Evolutionary conservation across 2,329 filamentous ascomycete species (phyloP).

Genomic region (Neofusicoccum umdonicola): DNA sequence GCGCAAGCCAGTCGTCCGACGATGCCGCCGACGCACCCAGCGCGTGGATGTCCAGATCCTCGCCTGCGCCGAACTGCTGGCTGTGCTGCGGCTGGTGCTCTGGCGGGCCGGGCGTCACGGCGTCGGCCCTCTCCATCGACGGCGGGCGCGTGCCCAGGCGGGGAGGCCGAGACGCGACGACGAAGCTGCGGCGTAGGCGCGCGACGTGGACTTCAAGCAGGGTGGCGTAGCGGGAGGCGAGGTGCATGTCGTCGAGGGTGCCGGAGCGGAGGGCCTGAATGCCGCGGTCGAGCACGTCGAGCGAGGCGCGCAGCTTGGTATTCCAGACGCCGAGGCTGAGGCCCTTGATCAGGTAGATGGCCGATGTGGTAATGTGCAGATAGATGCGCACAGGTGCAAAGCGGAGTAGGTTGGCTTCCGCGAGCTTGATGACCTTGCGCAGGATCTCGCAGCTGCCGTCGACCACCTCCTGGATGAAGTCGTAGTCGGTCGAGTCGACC

Average conservation of each 20-base stretch:
- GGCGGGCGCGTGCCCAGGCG: constrained; percentile 32
- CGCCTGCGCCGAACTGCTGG: neutral
- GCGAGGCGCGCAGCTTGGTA: constrained; percentile 48
- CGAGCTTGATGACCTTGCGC: constrained; percentile 49
- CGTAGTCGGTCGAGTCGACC: constrained; percentile 51
- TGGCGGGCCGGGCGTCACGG: neutral
- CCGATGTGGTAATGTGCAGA: constrained; percentile 54
- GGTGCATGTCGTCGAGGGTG: constrained; percentile 52
- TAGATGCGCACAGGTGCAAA: constrained; percentile 56
- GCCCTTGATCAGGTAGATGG: constrained; percentile 55
- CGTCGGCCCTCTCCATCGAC: constrained; percentile 26
- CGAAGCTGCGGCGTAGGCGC: constrained; percentile 36
- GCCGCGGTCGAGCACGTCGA: constrained; percentile 49
- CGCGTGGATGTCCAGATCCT: neutral
- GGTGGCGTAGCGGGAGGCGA: constrained; percentile 51
- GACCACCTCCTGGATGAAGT: constrained; percentile 57
- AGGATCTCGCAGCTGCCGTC: constrained; percentile 54
- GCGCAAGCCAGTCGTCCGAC: constrained; percentile 37
- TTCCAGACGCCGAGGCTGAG: constrained; percentile 51
- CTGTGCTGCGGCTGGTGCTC: neutral
- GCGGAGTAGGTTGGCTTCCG: constrained; percentile 46
- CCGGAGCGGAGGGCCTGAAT: constrained; percentile 50
- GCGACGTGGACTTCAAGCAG: constrained; percentile 47
- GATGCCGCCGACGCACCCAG: neutral
- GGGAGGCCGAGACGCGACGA: constrained; percentile 36